Base-by-base conservation (phyloP, 2,329 filamentous ascomycete genomes). In the Xylariomycetidae sp. region DNA sequence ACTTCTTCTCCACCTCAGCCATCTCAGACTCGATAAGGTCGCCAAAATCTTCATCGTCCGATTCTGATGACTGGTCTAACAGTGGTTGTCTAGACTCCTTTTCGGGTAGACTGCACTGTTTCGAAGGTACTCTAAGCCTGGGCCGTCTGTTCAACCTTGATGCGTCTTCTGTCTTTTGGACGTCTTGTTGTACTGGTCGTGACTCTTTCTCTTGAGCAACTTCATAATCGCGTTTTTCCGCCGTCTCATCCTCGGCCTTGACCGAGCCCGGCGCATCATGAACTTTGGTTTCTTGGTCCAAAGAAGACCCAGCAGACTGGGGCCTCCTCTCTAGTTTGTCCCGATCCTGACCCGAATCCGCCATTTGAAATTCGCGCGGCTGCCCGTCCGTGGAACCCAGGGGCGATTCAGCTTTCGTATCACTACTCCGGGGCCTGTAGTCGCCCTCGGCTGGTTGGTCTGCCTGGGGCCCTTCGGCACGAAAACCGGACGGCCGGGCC, bases 11-110 rank as follows among this genome's bases (percentile, higher is more conserved):
- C 2, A 67, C 64, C 48, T 76, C 71, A 26, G 61, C 53, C 23
- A 78, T 75, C 44, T 76, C 62, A 33, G 61, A 60, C 33, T 69
- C 64, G 33, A 79, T 75, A 38, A 72, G 72, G 32, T 74, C 71
- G 13, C 67, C 72, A 59, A 78, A 71, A 30, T 77, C 74, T 36
- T 79, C 74, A 27, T 78, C 71, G 31, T 68, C 44, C 10, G 66
- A 69, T 34, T 77, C 73, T 0, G 72, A 75, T 28, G 71, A 69
- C 33, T 63, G 59, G 29, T 67, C 64, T 4, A 58, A 42, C 9
- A 59, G 46, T 9, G 48, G 45, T 17, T 51, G 40, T 8, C 41
- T 46, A 5, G 51, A 43, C 32, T 54, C 51, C 37, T 62, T 66
- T 6, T 57, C 52, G 3, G 67, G 65, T 15, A 71, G 31, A 14